Evolutionary conservation across 352 stramenopile species (phyloP), one percentile per base, ranked within the genome.

Genomic region (Stephanocyclus meneghinianus): DNA sequence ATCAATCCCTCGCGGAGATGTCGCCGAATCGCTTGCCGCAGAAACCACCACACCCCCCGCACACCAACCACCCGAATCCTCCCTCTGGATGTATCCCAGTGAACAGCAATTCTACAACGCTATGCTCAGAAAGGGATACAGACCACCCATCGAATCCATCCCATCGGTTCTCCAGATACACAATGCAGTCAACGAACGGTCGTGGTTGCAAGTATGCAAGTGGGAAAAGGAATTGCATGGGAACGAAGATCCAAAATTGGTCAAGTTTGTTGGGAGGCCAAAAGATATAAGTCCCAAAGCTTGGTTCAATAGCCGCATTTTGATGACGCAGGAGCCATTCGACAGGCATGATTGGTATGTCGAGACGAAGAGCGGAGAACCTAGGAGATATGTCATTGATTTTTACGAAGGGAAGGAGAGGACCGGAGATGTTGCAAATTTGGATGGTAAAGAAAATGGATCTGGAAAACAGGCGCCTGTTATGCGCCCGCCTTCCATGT

Each of bases 81-180:
- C 88, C 13, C 90, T 94, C 44, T 99, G 97, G 97, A 93, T 98
- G 71, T 99, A 99, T 82, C 97, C 97, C 40, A 97, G 91, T 32
- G 96, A 98, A 84, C 96, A 98, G 71, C 97, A 98, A 92, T 98
- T 98, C 83, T 99, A 96, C 82, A 98, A 98, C 83, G 96, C 97
- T 74, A 98, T 98, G 96, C 93, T 97, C 80, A 92, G 95, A 74
- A 99, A 98, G 76, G 96, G 96, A 32, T 98, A 96, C 92, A 91
- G 96, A 59, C 93, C 95, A 1, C 83, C 95, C 56, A 83, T 95
- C 29, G 95, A 98, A 85, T 80, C 86, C 1, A 98, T 99, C 90
- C 95, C 96, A 55, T 95, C 92, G 9, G 97, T 98, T 65, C 91
- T 99, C n/a, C 91, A 92, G 48, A 98, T 99, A 78, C 96, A 99